A percentile compares a stretch with the other conserved stretches of the same genome.
phyloP scores from a whole-genome alignment of 2,329 filamentous ascomycete genomes.

The Fusarium heterosporum region DNA sequence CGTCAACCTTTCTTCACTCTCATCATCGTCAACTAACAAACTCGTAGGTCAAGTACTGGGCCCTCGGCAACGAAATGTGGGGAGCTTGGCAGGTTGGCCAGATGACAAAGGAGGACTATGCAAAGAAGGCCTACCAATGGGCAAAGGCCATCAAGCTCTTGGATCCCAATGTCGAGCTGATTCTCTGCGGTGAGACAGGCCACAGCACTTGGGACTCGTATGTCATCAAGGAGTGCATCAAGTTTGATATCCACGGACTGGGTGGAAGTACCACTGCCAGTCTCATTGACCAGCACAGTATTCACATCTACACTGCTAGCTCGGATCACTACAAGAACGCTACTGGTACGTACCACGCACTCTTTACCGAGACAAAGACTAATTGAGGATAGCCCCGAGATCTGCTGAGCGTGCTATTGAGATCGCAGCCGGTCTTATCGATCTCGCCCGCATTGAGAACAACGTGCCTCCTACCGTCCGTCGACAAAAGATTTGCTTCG shows the following conservation, averaged over 20 bases:
- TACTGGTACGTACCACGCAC: constrained; percentile 49
- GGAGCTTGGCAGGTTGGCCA: constrained; percentile 76
- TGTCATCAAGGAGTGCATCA: constrained; percentile 76
- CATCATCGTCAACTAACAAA: neutral
- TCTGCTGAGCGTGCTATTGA: constrained; percentile 80
- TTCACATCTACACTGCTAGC: constrained; percentile 80
- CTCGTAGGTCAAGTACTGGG: constrained; percentile 79
- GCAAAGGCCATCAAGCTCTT: constrained; percentile 78
- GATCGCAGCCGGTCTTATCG: constrained; percentile 75
- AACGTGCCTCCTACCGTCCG: constrained; percentile 68
- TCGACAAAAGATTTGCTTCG: constrained; percentile 79
- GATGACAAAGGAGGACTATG: constrained; percentile 76
- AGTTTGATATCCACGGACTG: constrained; percentile 51
- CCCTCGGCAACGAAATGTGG: constrained; percentile 80
- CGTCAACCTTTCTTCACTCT: neutral
- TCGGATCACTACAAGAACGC: constrained; percentile 62
- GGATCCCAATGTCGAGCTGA: constrained; percentile 75
- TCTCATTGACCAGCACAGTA: constrained; percentile 83
- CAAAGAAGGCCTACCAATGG: constrained; percentile 76
- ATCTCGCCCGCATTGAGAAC: constrained; percentile 79
- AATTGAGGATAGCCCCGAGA: constrained; percentile 63
- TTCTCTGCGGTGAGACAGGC: constrained; percentile 80
- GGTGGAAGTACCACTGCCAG: constrained; percentile 50
- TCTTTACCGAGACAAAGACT: neutral
- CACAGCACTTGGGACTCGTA: constrained; percentile 78